A percentile compares a stretch with the other conserved stretches of the same genome.
These are phyloP conservation scores for Durusdinium trenchii DNA, from an alignment of 73 alveolate species.

Conservation along the genomic window DNA sequence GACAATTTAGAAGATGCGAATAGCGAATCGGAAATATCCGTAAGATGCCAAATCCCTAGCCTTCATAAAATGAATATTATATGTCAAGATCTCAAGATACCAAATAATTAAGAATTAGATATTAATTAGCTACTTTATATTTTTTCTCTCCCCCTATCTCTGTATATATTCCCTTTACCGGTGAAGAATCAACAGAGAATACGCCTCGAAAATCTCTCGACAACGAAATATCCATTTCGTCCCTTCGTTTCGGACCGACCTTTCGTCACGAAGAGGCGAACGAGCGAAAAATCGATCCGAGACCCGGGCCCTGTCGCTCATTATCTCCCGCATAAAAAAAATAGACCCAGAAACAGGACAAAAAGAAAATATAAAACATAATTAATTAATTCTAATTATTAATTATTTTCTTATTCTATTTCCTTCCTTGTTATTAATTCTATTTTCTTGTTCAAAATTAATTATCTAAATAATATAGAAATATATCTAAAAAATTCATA, in stretches of 20 bases:
- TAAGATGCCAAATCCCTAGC: too few relatives aligned
- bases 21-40: not conserved
- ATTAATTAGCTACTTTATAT: not conserved
- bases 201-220: not conserved
- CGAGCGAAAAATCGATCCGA: not conserved
- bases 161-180: not conserved
- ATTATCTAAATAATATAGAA: not conserved
- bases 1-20: not conserved
- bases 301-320: not conserved
- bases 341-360: not conserved
- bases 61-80: not conserved
- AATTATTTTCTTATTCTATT: not conserved
- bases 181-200: not conserved
- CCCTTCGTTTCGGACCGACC: not conserved
- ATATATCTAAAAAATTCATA: not conserved
- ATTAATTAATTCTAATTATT: not conserved
- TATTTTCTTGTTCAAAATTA: not conserved
- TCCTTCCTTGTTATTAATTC: not conserved
- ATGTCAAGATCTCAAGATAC: not conserved
- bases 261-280: not conserved
- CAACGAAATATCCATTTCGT: not conserved
- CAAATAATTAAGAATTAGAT: not conserved
- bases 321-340: not conserved
- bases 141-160: not conserved
- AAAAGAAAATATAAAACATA: not conserved